These are phyloP conservation scores for Phytophthora tubulina DNA, from an alignment of 352 stramenopile genomes.

Conservation along the genomic window DNA sequence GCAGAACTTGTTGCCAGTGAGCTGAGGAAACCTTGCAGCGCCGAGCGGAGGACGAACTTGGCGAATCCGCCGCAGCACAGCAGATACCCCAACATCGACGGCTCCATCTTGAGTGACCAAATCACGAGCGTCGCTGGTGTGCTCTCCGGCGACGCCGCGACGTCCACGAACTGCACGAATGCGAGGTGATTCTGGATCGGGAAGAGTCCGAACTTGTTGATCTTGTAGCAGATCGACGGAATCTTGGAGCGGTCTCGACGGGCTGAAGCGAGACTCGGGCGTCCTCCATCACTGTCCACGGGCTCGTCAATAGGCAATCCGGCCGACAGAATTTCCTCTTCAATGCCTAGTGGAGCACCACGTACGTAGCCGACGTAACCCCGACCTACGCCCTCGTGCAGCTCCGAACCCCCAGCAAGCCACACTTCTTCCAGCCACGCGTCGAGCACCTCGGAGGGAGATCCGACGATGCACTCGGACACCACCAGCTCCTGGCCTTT, in stretches of 20 bases:
- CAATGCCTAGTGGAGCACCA: conserved; percentile 54
- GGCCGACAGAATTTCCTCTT: conserved; percentile 73
- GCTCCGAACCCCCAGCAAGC: conserved; percentile 45
- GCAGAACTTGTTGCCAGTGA: conserved; percentile 34
- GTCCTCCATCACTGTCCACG: conserved; percentile 41
- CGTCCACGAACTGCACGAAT: conserved; percentile 74
- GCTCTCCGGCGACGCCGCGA: conserved; percentile 46
- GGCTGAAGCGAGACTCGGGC: conserved; percentile 36
- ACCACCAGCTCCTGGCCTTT: conserved; percentile 72
- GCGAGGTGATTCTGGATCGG: conserved; percentile 63
- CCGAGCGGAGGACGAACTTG: conserved; percentile 47
- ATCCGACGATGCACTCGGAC: conserved; percentile 58
- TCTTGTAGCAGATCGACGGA: conserved; percentile 62
- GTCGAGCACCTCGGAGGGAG: conserved; percentile 67
- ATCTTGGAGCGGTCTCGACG: conserved; percentile 46
- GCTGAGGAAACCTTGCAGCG: conserved; percentile 44
- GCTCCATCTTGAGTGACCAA: conserved; percentile 60
- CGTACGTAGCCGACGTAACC: conserved; percentile 69
- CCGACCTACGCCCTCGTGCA: conserved; percentile 58
- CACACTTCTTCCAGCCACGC: conserved; percentile 70
- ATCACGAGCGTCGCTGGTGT: conserved; percentile 56
- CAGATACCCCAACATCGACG: conserved; percentile 51
- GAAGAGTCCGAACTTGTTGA: conserved; percentile 60
- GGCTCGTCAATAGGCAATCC: conserved; percentile 43
- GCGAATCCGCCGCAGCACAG: conserved; percentile 57